Percentiles rank a stretch among this genome's conserved stretches.
These are phyloP conservation scores for Clonostachys rosea DNA, from an alignment of 2,329 filamentous ascomycete species.

Conservation along the genomic window DNA sequence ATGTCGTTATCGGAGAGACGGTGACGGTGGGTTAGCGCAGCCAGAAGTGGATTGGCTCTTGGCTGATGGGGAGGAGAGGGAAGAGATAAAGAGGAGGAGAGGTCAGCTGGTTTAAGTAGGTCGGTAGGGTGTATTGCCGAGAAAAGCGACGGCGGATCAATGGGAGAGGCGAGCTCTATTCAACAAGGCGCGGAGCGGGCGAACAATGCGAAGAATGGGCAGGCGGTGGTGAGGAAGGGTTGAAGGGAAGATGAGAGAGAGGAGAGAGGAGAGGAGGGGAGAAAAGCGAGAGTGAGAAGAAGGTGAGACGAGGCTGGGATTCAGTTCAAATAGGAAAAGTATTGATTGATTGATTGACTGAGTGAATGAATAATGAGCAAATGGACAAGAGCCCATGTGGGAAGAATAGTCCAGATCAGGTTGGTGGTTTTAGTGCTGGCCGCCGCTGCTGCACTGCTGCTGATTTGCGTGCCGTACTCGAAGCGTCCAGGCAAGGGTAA, in stretches of 20 bases:
- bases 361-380: background rate
- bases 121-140: no score
- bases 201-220: slow-evolving; percentile 2
- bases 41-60: background rate
- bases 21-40: no score
- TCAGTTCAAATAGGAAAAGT: background rate
- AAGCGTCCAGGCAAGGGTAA: no score
- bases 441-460: no score
- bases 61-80: no score
- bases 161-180: background rate
- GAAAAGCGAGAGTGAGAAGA: slow-evolving; percentile 6
- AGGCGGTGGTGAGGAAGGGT: background rate
- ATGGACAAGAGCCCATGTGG: background rate
- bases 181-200: slow-evolving; percentile 1
- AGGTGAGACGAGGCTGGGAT: slow-evolving; percentile 1
- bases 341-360: background rate
- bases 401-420: background rate
- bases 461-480: no score
- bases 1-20: no score
- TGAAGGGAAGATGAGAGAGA: background rate
- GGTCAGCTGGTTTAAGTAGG: no score
- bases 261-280: slow-evolving; percentile 1
- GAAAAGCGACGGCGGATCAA: no score
- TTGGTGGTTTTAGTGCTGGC: background rate
- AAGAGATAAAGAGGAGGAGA: no score